Conservation (phyloP, 768 basidiomycete genomes). For the Psilocybe sp. region DNA sequence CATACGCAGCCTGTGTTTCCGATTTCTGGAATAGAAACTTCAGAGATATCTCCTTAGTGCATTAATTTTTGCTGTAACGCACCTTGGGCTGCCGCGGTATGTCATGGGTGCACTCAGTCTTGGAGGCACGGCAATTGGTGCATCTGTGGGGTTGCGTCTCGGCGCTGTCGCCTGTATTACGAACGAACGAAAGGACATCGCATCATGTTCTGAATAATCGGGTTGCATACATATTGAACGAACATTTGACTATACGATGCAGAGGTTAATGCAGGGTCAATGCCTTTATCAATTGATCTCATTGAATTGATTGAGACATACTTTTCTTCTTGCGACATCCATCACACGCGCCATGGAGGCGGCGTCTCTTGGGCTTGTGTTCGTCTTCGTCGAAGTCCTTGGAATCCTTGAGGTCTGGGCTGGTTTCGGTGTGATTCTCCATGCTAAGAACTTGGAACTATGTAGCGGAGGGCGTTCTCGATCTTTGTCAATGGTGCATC, state of each 20-base stretch:
- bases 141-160: slow-evolving; percentile 52
- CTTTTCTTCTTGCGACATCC: slow-evolving; percentile 5
- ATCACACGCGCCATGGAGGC: slow-evolving; percentile 6
- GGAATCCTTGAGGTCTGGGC: background rate
- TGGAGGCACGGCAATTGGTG: slow-evolving; percentile 50
- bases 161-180: slow-evolving; percentile 52
- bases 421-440: too few species aligned
- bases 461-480: too few species aligned
- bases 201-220: too few species aligned
- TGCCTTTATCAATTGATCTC: too few species aligned
- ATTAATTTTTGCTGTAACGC: slow-evolving; percentile 9
- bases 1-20: slow-evolving; percentile 11
- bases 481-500: too few species aligned
- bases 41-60: background rate
- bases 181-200: too few species aligned
- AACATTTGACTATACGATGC: slow-evolving; percentile 1
- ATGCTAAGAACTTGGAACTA: too few species aligned
- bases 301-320: background rate
- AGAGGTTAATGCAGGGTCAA: background rate
- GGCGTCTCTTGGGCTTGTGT: slow-evolving; percentile 3
- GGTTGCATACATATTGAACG: too few species aligned
- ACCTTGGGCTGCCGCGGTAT: slow-evolving; percentile 47
- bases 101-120: slow-evolving; percentile 50
- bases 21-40: slow-evolving; percentile 3
- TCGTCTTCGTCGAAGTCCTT: background rate